Evolutionary conservation across 2,329 filamentous ascomycete species (phyloP), one percentile per base, ranked within the genome.

Genomic region (Calycina marina): DNA sequence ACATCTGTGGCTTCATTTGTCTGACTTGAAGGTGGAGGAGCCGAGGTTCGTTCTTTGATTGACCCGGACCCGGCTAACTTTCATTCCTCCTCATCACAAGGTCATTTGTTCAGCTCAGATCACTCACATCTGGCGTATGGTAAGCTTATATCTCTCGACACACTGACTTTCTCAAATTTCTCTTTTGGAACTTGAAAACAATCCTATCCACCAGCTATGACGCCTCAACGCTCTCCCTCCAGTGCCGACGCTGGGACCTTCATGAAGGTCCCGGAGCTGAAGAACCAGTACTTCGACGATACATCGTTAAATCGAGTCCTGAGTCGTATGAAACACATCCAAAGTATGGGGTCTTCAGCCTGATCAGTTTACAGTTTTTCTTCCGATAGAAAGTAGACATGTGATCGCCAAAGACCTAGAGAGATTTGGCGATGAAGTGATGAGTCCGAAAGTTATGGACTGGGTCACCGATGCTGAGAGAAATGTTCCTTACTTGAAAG

Each of bases 391-490:
- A 3, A 32, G 53, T 11, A 32, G 44, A 10, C 33, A 43, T 13
- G 28, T 36, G 4, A 33, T 48, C 10, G 28, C 32, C 9, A 38
- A 42, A 13, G 40, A 48, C 10, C 39, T 43, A 6, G 25, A 33
- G 4, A 25, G 26, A 6, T 58, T 75, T 17, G 69, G 62, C 26
- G 52, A 62, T 12, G 59, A 67, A 16, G 66, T 72, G 6, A 52
- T 78, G 14, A 61, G 64, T 0, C 60, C 64, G 13, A 49, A 61
- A 28, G 55, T 74, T n/a, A 63, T 78, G 27, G 50, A 61, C 40
- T 69, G 62, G 54, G 52, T 77, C 12, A 66, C 67, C 0, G 72
- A 82, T 48, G 69, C 77, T 1, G 77, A 83, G 51, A 62, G 58
- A 25, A 74, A 78, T 40, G 64, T 68, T 27, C 44, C 41, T 4